Conservation (phyloP, 176 grass and related monocot genomes). For the Cocos nucifera region DNA sequence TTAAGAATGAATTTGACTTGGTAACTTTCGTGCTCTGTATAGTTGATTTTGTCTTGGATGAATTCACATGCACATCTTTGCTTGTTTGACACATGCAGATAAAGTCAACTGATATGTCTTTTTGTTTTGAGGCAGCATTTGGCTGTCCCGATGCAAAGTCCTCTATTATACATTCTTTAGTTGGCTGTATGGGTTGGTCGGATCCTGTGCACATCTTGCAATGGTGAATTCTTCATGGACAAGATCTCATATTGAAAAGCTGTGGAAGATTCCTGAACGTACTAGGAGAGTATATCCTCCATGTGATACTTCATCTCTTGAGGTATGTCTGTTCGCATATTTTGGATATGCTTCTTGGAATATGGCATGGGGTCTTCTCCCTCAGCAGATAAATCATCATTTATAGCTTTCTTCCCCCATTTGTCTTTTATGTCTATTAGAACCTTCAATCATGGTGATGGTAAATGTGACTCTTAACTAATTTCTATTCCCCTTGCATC, state of each 20-base stretch:
- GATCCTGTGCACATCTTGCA: constrained; percentile 78
- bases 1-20: too few species aligned
- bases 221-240: constrained; percentile 99
- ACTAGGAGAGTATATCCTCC: constrained; percentile 85
- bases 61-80: background rate
- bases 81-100: background rate
- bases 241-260: constrained; percentile 63
- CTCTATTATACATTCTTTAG: constrained; percentile 89
- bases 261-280: constrained; percentile 76
- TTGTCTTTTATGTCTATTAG: too few species aligned
- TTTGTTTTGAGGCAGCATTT: constrained; percentile 36
- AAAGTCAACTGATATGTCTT: background rate
- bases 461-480: background rate
- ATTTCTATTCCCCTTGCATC: background rate
- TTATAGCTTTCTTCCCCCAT: too few species aligned
- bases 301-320: constrained; percentile 75
- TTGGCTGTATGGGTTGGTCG: constrained; percentile 84
- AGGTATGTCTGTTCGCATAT: constrained; percentile 24
- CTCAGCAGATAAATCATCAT: too few species aligned
- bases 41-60: background rate
- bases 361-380: too few species aligned
- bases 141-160: constrained; percentile 77
- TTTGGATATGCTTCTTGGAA: too few species aligned
- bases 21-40: too few species aligned
- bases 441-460: background rate